Percentiles rank a stretch among this genome's conserved stretches.
Evolutionary conservation across 2,329 filamentous ascomycete species (phyloP).

Genomic region (Arthrobotrys sphaeroides): DNA sequence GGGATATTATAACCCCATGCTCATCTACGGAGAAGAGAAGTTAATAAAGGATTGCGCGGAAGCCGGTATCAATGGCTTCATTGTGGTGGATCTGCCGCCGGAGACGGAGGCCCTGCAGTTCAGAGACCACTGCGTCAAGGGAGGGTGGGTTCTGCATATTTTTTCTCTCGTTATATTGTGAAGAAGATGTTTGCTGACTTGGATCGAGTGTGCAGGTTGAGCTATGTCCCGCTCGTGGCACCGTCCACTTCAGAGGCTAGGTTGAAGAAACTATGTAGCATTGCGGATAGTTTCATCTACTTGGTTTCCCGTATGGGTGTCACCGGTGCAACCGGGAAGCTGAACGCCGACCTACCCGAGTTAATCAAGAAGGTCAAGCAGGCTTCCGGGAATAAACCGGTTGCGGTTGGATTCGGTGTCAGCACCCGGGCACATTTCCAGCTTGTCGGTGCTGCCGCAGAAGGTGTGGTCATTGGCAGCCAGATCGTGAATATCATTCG

Average conservation of each 20-base stretch:
- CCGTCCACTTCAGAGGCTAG: slow-evolving; percentile 89
- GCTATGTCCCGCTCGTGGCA: slow-evolving; percentile 96
- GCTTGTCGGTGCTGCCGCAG: slow-evolving; percentile 81
- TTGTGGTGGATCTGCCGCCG: slow-evolving; percentile 92
- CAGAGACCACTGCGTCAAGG: slow-evolving; percentile 80
- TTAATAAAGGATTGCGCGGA: slow-evolving; percentile 84
- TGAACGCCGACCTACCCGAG: slow-evolving; percentile 83
- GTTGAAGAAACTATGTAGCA: slow-evolving; percentile 94
- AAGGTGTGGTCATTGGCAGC: slow-evolving; percentile 95
- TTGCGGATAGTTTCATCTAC: slow-evolving; percentile 98
- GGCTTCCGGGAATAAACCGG: slow-evolving; percentile 88
- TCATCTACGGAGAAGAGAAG: slow-evolving; percentile 91
- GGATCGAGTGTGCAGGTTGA: slow-evolving; percentile 69
- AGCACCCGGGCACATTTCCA: slow-evolving; percentile 94
- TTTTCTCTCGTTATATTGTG: not conserved
- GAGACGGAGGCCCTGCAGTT: slow-evolving; percentile 90
- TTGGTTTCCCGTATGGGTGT: slow-evolving; percentile 97
- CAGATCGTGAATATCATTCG: slow-evolving; percentile 87
- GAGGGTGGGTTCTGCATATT: slow-evolving; percentile 68
- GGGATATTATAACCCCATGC: slow-evolving; percentile 98
- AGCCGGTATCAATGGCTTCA: slow-evolving; percentile 92
- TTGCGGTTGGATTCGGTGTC: slow-evolving; percentile 94
- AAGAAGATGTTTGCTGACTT: not conserved
- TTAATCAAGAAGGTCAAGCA: slow-evolving; percentile 86
- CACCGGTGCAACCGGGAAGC: slow-evolving; percentile 83